These are phyloP conservation scores for Euclidium syriacum DNA, from an alignment of 345 rosid genomes.

Conservation along the genomic window DNA sequence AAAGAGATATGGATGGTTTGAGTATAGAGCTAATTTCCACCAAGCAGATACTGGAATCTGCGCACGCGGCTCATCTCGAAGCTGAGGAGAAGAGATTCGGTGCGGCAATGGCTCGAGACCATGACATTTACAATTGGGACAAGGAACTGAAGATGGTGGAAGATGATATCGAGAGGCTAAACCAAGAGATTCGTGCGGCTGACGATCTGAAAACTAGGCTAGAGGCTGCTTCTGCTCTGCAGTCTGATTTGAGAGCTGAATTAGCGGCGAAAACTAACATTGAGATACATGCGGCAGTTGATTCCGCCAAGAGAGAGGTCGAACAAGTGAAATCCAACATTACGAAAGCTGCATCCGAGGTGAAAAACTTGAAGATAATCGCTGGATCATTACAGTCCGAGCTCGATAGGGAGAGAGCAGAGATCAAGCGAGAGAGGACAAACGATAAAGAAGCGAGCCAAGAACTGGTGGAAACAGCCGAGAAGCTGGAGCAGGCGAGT, in stretches of 20 bases:
- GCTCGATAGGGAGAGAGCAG: constrained; percentile 54
- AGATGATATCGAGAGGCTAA: constrained; percentile 65
- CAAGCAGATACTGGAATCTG: constrained; percentile 75
- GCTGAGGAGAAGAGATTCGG: constrained; percentile 85
- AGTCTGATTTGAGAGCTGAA: constrained; percentile 68
- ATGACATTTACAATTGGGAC: constrained; percentile 79
- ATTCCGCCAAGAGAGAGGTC: constrained; percentile 76
- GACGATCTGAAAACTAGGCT: constrained; percentile 67
- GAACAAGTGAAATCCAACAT: constrained; percentile 73
- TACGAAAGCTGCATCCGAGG: constrained; percentile 74
- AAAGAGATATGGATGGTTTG: constrained; percentile 75
- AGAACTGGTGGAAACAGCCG: constrained; percentile 51
- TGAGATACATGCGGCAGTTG: constrained; percentile 49
- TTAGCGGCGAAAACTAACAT: constrained; percentile 42
- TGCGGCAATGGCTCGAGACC: constrained; percentile 77
- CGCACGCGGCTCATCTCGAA: constrained; percentile 87
- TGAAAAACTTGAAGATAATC: constrained; percentile 62
- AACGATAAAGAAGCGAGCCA: constrained; percentile 54
- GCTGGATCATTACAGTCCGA: constrained; percentile 57
- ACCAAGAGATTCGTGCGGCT: constrained; percentile 58
- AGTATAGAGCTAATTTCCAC: constrained; percentile 81
- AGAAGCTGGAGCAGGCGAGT: constrained; percentile 67
- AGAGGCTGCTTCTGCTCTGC: constrained; percentile 59
- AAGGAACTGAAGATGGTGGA: constrained; percentile 83
- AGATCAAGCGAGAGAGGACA: constrained; percentile 52